Evolutionary conservation across 495 filamentous ascomycete genomes (phyloP).

Genomic region (Pyrenula massariospora): DNA sequence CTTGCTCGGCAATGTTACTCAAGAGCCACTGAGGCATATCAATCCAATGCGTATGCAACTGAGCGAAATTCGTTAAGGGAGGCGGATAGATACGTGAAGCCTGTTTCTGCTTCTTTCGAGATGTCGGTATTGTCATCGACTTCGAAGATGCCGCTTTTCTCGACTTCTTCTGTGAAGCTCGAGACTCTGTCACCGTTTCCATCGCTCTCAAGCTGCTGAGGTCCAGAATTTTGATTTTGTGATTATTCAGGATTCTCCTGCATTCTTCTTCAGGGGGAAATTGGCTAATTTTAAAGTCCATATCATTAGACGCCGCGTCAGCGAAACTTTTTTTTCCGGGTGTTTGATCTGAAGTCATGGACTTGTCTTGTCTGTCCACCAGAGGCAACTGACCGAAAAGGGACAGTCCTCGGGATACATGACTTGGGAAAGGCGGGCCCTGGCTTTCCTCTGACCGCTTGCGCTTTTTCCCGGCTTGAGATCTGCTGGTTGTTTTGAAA

Average conservation of each 20-base stretch:
- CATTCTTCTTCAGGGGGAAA: conserved; percentile 52
- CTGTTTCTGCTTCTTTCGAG: conserved; percentile 43
- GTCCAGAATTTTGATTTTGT: conserved; percentile 79
- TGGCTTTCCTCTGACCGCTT: neutral
- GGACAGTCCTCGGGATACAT: neutral
- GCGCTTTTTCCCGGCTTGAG: conserved; percentile 20
- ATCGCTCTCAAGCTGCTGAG: conserved; percentile 30
- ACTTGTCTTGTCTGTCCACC: neutral
- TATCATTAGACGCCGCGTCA: too few species aligned
- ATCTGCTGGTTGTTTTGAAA: too few species aligned
- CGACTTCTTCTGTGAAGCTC: conserved; percentile 36
- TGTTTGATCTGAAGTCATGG: neutral
- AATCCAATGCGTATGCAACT: conserved; percentile 56
- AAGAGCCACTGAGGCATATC: conserved; percentile 53
- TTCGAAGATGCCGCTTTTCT: conserved; percentile 31
- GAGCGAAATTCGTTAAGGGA: conserved; percentile 65
- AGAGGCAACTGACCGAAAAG: neutral
- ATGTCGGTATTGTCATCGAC: conserved; percentile 11
- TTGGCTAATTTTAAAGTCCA: conserved; percentile 8
- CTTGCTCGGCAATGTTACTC: conserved; percentile 71
- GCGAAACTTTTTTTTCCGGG: conserved; percentile 9
- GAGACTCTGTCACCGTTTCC: conserved; percentile 13
- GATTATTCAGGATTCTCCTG: conserved; percentile 60
- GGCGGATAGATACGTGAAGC: conserved; percentile 52
- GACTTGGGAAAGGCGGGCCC: neutral